Evolutionary conservation across 208 protist species (phyloP), one percentile per base, ranked within the genome.

Genomic region (Tetramitus jugosus): DNA sequence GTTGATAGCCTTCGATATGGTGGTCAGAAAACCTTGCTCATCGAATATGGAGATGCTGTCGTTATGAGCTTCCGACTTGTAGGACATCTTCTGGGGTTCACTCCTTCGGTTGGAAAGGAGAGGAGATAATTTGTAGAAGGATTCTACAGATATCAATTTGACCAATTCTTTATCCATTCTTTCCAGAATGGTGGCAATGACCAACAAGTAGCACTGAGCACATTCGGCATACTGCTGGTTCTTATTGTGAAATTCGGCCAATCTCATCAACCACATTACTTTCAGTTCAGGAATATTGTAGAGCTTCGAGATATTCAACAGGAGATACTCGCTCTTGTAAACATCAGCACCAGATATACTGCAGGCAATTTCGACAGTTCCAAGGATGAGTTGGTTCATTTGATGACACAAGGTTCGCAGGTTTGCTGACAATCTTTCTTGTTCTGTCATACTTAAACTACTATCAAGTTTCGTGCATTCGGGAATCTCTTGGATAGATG

Each of bases 191-290:
- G 39, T 6, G 35, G 23, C 20, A 17, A 74, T 26, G 4, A 74
- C 53, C 3, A 23, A 29, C 1, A 74, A 8, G 37, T 74, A 53
- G 35, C 67, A 74, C 53, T 53, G 29, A 53, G 31, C 37, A 23
- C 42, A 20, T 53, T 74, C 67, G 6, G 37, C 3, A 74, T 39
- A 74, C 33, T 53, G 39, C 29, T 17, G 8, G 53, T 53, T 2
- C 37, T 53, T 33, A 10, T 39, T 39, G 26, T 74, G 67, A 74
- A 53, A 23, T 6, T 20, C 42, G 26, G 67, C 67, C 8, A 74
- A 52, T 74, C 53, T 20, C 35, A 29, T 74, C 26, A 74, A 74
- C 67, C 67, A 74, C 29, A 53, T 31, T 39, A 74, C 33, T 74
- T 42, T 45, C 20, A 74, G 39, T 53, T 74, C 42, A 39, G 67